A percentile compares a stretch with the other conserved stretches of the same genome.
Evolutionary conservation across 148 eudicot species (phyloP).

Genomic region (Fallopia convolvulus): DNA sequence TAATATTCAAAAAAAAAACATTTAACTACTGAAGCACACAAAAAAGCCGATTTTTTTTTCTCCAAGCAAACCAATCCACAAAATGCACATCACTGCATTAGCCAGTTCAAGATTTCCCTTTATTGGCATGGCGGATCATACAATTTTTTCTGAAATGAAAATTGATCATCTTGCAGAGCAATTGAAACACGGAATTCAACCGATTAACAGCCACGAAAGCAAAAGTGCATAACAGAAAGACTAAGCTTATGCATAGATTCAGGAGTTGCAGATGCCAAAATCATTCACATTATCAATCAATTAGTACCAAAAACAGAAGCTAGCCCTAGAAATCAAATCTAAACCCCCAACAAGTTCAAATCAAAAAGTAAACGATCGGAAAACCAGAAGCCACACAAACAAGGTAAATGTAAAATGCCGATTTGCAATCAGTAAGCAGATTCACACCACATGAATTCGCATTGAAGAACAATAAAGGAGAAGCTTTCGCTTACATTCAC

Average conservation of each 20-base stretch:
- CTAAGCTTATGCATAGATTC: background rate
- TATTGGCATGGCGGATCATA: background rate
- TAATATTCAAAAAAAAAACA: background rate
- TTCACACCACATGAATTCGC: background rate
- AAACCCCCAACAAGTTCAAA: background rate
- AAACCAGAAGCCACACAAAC: background rate
- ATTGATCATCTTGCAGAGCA: background rate
- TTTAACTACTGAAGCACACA: background rate
- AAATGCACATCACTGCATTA: background rate
- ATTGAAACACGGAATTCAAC: background rate
- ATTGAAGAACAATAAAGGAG: background rate
- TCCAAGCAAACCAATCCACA: background rate
- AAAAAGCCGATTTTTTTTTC: background rate
- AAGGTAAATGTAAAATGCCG: background rate
- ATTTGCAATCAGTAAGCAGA: background rate
- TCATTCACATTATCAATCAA: background rate
- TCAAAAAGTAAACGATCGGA: background rate
- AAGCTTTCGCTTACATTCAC: slow-evolving; percentile 5
- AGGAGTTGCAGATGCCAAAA: background rate
- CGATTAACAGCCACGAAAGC: background rate
- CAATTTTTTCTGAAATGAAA: background rate
- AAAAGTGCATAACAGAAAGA: background rate
- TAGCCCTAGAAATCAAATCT: background rate
- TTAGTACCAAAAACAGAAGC: background rate
- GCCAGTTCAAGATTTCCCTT: background rate